phyloP scores from a whole-genome alignment of 164 flowering plant genomes.

The Vitis rotundifolia region DNA sequence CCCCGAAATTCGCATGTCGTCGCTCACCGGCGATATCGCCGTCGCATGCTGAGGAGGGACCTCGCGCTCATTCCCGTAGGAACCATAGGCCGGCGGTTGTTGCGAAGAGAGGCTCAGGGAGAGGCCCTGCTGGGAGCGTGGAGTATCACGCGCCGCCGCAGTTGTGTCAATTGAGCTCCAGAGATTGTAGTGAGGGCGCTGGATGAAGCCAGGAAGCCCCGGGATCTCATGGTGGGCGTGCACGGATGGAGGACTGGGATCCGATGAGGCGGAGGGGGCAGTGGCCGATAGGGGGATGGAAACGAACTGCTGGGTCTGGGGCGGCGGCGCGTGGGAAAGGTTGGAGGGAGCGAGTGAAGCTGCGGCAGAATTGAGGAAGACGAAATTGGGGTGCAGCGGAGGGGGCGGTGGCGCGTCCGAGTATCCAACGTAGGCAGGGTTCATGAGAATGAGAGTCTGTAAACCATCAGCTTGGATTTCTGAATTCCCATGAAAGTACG shows the following conservation, averaged over 20 bases:
- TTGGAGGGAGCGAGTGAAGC: conserved; percentile 8
- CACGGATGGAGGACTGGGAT: conserved; percentile 19
- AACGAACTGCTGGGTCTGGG: conserved; percentile 52
- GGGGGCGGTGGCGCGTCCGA: conserved; percentile 46
- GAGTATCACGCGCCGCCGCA: conserved; percentile 38
- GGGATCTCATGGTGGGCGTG: conserved; percentile 42
- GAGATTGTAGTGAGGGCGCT: conserved; percentile 58
- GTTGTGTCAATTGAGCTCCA: conserved; percentile 48
- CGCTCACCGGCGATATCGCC: conserved; percentile 34
- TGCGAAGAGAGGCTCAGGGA: conserved; percentile 88
- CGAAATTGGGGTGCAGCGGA: conserved; percentile 35
- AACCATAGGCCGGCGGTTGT: conserved; percentile 40
- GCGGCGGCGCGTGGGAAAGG: conserved; percentile 31
- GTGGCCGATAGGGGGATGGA: conserved; percentile 52
- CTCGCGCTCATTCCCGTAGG: conserved; percentile 25
- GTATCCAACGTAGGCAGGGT: conserved; percentile 71
- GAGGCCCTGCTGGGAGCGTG: conserved; percentile 64
- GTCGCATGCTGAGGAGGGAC: conserved; percentile 26
- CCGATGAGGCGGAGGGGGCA: conserved; percentile 15
- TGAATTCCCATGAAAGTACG: conserved; percentile 76
- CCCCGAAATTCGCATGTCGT: conserved; percentile 38
- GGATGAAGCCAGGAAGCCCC: conserved; percentile 49
- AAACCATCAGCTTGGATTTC: conserved; percentile 78
- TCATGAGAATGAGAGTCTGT: conserved; percentile 91
- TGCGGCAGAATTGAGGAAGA: conserved; percentile 49